Conservation (phyloP, 2,329 filamentous ascomycete genomes). For the Fusarium begoniae region DNA sequence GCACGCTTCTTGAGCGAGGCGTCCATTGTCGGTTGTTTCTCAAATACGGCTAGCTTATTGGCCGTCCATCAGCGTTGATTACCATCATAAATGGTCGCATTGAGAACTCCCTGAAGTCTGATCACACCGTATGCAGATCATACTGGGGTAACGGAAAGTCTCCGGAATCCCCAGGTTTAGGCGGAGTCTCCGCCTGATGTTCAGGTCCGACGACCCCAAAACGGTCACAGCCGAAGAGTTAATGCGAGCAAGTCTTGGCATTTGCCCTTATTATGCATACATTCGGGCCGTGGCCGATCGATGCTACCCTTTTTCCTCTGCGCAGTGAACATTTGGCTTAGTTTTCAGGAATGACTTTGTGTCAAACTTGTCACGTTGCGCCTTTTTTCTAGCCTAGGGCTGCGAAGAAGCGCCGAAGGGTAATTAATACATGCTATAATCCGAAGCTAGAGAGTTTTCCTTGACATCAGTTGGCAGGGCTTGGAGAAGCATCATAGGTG, state of each 20-base stretch:
- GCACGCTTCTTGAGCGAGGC: no score
- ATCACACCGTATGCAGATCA: not conserved
- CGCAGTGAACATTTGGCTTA: not conserved
- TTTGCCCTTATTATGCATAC: not conserved
- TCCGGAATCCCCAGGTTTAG: not conserved
- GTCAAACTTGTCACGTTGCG: not conserved
- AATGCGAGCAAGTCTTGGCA: not conserved
- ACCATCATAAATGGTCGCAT: not conserved
- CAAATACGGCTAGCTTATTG: no score
- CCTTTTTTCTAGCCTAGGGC: not conserved
- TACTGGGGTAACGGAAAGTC: not conserved
- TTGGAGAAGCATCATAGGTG: not conserved
- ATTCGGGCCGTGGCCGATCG: constrained; percentile 4
- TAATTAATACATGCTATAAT: accelerated
- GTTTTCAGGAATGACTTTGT: not conserved
- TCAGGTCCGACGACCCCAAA: not conserved
- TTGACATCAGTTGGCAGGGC: not conserved
- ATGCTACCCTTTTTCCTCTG: not conserved
- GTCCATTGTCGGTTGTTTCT: no score
- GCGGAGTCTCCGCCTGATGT: constrained; percentile 16
- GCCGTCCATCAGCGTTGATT: no score
- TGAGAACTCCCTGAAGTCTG: not conserved
- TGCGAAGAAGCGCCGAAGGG: not conserved
- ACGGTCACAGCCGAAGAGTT: not conserved
- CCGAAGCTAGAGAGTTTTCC: accelerated